Conservation (phyloP, 352 stramenopile species). For the Thalassiosira hispida region DNA sequence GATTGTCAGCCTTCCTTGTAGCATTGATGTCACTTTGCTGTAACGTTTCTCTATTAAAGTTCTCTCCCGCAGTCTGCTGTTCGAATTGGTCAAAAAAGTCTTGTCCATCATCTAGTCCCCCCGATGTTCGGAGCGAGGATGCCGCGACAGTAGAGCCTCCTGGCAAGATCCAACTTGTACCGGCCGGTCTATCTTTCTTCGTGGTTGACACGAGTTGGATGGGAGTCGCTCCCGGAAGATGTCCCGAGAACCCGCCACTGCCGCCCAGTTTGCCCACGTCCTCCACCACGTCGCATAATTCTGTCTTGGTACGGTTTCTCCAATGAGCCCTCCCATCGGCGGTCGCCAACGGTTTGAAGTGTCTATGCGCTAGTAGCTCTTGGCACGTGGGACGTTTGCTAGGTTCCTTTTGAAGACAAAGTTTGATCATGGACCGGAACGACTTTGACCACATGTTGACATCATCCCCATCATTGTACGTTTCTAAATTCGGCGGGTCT, state of each 20-base stretch:
- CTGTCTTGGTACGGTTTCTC: slow-evolving; percentile 41
- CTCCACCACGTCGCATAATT: slow-evolving; percentile 71
- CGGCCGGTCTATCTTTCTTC: slow-evolving; percentile 70
- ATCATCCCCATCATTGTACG: slow-evolving; percentile 77
- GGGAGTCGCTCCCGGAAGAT: slow-evolving; percentile 31
- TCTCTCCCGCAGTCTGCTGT: slow-evolving; percentile 76
- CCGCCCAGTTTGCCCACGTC: slow-evolving; percentile 63
- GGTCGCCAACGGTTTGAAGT: slow-evolving; percentile 69
- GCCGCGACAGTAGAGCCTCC: slow-evolving; percentile 73
- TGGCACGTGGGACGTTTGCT: slow-evolving; percentile 82
- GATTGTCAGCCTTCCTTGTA: slow-evolving; percentile 10
- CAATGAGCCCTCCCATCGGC: slow-evolving; percentile 37
- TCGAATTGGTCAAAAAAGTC: slow-evolving; percentile 84
- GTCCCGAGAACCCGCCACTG: slow-evolving; percentile 4
- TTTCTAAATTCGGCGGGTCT: slow-evolving; percentile 89
- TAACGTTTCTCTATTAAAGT: slow-evolving; percentile 63
- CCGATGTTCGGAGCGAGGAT: slow-evolving; percentile 25
- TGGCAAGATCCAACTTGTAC: slow-evolving; percentile 83
- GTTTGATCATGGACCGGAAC: slow-evolving; percentile 82
- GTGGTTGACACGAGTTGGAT: slow-evolving; percentile 63
- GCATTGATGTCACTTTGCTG: slow-evolving; percentile 16
- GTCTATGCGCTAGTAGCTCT: slow-evolving; percentile 81
- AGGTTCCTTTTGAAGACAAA: slow-evolving; percentile 88
- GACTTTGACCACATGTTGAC: slow-evolving; percentile 63
- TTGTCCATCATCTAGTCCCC: slow-evolving; percentile 19